Base-by-base conservation (phyloP, 192 early-diverging fungal species). In the Nowakowskiella sp. region DNA sequence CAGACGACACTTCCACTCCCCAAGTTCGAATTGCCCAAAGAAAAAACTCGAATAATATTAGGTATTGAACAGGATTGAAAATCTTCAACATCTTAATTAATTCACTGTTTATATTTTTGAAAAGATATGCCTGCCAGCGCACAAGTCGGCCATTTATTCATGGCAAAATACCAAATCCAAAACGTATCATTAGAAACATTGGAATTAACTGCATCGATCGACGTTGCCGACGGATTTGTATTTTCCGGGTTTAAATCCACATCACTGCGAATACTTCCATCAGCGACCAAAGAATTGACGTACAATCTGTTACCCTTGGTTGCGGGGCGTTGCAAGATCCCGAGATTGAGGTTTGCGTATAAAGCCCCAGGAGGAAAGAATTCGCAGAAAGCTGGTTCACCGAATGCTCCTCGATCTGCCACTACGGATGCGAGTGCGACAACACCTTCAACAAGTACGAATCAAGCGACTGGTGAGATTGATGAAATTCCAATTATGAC, bases 211-310 rank as follows among this genome's bases (percentile, higher is more conserved):
- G 71, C 76, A 31, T 49, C 69, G 2, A 72, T 86, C 6, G 86
- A 88, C 51, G 55, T 78, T 0, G 67, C 76, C 6, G 88, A 90
- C 10, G 72, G 72, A 13, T 89, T 88, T 67, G 84, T 87, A 0
- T 88, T 84, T 58, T 67, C 82, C 6, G 88, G 88, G 16, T 77
- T 75, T 22, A 87, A 85, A 63, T 80, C 80, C 43, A 56, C 72
- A 1, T 56, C 63, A 4, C 54, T 82, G 28, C 68, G 66, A 6
- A 49, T 90, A 0, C 69, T 86, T 1, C 84, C 86, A 0, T 64
- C 81, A 7, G 64, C 74, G 3, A 64, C 57, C 3, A 51, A 66
- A 23, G 51, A 33, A 0, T 64, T 89, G 34, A 58, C 68, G 47
- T 78, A 76, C 57, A 81, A 71, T 39, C 78, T 75, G 57, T 76